Base-by-base conservation (phyloP, 208 protist genomes). In the Zelonia costaricensis region DNA sequence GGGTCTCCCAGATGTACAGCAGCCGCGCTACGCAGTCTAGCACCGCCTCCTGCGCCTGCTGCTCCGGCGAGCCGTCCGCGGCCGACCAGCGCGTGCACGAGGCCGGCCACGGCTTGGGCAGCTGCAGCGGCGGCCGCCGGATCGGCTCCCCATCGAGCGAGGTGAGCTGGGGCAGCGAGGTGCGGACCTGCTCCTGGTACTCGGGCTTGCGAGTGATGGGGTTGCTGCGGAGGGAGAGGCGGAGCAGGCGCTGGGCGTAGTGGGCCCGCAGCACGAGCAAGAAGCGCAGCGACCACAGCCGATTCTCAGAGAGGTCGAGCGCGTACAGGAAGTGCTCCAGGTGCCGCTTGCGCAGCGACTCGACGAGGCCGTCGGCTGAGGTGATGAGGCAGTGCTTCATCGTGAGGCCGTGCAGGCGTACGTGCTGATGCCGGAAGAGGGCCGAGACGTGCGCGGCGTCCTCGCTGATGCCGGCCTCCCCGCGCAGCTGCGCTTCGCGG, bases 201-300 rank as follows among this genome's bases (percentile, higher is more conserved):
- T 92, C 85, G 4, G 89, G 89, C 69, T 95, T 95, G 25, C 74
- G 77, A 4, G 89, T 95, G 58, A 95, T 95, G 43, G 76, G 79
- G 58, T 95, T 95, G 57, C 76, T 71, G 13, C 43, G 49, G 16
- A 95, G 69, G 10, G 82, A 91, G 7, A 95, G 78, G 9, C 85
- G 84, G 51, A 95, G 69, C 54, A 95, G 62, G 0, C 82, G 82
- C n/a, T 80, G 66, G 4, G 71, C 62, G 56, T 84, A 92, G 69
- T 95, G 66, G 22, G 78, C 68, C 10, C 86, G 80, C 35, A 95
- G 77, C 0, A 68, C 40, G 42, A 92, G 91, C 20, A 95, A 61
- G 61, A 92, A 92, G 15, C 89, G 85, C 62, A 95, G 64, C 58
- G 82, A 91, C 52, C 69, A 74, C 45, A 95, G 74, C 3, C 79